These are phyloP conservation scores for Ploettnerulaceae sp. DNA, from an alignment of 2,329 filamentous ascomycete species.

Conservation along the genomic window DNA sequence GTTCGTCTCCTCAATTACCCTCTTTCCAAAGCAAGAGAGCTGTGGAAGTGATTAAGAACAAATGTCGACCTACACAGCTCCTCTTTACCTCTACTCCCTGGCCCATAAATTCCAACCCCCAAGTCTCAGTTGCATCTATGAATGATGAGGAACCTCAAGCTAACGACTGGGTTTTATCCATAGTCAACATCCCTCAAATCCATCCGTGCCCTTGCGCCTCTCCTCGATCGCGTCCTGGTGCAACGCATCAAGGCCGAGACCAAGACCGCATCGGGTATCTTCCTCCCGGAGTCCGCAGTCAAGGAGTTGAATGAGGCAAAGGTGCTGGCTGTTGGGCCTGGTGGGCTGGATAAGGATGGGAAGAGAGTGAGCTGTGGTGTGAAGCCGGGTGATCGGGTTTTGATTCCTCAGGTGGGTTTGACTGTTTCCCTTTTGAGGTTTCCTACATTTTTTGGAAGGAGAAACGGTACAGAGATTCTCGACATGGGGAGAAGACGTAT, in stretches of 20 bases:
- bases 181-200: constrained; percentile 78
- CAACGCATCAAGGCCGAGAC: constrained; percentile 96
- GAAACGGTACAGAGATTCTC: not conserved
- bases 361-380: constrained; percentile 85
- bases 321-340: constrained; percentile 91
- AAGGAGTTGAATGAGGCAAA: constrained; percentile 98
- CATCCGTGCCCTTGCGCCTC: constrained; percentile 89
- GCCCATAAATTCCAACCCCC: not conserved
- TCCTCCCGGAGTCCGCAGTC: constrained; percentile 92
- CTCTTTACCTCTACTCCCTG: not conserved
- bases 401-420: constrained; percentile 82
- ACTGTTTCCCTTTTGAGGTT: constrained; percentile 10
- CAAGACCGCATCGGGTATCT: constrained; percentile 95
- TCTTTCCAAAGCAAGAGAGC: not conserved
- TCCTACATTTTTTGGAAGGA: not conserved
- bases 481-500: too few species aligned
- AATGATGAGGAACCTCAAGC: not conserved
- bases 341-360: constrained; percentile 80
- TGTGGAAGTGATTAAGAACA: not conserved
- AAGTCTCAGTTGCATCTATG: not conserved
- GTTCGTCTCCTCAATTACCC: constrained; percentile 12
- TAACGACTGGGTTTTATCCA: not conserved
- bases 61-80: not conserved
- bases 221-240: constrained; percentile 96
- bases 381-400: constrained; percentile 76